Conservation (phyloP, 2,329 filamentous ascomycete species). For the Exophiala oligosperma region DNA sequence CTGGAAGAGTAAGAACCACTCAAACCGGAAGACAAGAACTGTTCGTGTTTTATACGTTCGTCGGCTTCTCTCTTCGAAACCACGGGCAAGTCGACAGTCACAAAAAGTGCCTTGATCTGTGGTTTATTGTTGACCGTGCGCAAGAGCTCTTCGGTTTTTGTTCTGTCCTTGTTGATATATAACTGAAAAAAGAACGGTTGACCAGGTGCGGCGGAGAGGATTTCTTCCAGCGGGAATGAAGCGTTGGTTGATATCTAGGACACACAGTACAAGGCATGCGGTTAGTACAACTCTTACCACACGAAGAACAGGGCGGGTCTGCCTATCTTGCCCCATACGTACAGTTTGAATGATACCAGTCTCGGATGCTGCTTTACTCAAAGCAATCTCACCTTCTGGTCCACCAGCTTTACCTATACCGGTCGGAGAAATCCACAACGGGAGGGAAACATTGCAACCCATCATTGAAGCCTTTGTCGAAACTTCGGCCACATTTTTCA, state of each 20-base stretch:
- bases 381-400: constrained; percentile 45
- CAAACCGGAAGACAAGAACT: constrained; percentile 8
- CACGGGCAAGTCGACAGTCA: constrained; percentile 59
- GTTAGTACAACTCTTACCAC: too few species aligned
- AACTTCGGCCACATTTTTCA: constrained; percentile 42
- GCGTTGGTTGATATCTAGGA: constrained; percentile 49
- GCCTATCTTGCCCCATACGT: constrained; percentile 22
- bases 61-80: constrained; percentile 58
- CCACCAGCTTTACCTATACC: constrained; percentile 45
- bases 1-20: constrained; percentile 33
- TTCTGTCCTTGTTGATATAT: constrained; percentile 60
- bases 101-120: constrained; percentile 40
- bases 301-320: too few species aligned
- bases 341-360: constrained; percentile 41
- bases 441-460: constrained; percentile 20
- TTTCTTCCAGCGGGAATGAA: constrained; percentile 58
- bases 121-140: constrained; percentile 51
- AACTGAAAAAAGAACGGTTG: constrained; percentile 52
- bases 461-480: constrained; percentile 36
- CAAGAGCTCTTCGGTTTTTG: constrained; percentile 53
- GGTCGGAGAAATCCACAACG: constrained; percentile 26
- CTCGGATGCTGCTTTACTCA: constrained; percentile 32
- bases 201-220: constrained; percentile 38
- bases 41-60: constrained; percentile 48
- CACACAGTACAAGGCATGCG: too few species aligned